These are phyloP conservation scores for Alnus rubra DNA, from an alignment of 306 rosid genomes.

Conservation along the genomic window DNA sequence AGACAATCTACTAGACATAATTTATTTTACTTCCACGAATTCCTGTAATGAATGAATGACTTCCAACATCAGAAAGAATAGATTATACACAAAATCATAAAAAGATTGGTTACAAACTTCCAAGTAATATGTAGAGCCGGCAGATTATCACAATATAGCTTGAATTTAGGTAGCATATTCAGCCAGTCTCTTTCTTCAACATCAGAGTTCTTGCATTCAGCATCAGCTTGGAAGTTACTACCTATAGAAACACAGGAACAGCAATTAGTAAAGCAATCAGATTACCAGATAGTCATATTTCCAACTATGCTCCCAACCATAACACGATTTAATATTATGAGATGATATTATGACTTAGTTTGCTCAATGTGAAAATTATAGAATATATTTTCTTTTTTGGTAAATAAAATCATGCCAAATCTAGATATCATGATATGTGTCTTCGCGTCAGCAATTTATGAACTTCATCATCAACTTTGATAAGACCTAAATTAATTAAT, in stretches of 20 bases:
- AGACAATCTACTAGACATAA: neutral
- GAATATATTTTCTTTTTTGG: neutral
- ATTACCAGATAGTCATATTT: too few relatives aligned
- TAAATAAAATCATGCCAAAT: neutral
- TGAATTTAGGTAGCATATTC: slow-evolving; percentile 27
- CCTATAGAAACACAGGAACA: slow-evolving; percentile 29
- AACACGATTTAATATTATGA: neutral
- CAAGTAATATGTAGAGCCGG: slow-evolving; percentile 55
- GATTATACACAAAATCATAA: slow-evolving; percentile 13
- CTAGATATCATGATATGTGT: neutral
- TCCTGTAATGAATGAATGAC: neutral
- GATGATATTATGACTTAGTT: neutral
- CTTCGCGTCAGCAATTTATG: neutral
- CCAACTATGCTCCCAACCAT: neutral
- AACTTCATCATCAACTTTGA: neutral
- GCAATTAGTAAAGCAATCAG: slow-evolving; percentile 12
- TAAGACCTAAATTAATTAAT: too few relatives aligned
- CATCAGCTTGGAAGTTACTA: slow-evolving; percentile 17
- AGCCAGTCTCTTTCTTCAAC: slow-evolving; percentile 26
- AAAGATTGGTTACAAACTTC: slow-evolving; percentile 57
- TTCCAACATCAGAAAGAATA: neutral
- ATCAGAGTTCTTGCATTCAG: slow-evolving; percentile 23
- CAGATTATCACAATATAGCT: slow-evolving; percentile 20
- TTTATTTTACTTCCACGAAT: neutral
- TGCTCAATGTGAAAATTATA: neutral